phyloP scores from a whole-genome alignment of 177 flowering plant genomes.

The Vitis hybrid region DNA sequence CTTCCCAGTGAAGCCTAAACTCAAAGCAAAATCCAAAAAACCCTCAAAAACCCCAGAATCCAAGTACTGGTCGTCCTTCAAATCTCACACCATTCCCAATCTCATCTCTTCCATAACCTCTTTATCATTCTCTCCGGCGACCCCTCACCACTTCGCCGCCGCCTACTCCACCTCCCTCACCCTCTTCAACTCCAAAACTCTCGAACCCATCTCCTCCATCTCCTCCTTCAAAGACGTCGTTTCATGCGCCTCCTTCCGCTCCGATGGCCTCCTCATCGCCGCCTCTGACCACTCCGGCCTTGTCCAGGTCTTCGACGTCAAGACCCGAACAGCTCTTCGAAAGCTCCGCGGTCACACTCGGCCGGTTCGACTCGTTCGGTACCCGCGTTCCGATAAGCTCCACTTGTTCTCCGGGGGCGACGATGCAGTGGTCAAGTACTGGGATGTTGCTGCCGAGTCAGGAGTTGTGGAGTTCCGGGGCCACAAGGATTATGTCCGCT shows the following conservation, averaged over 20 bases:
- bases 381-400: conserved; percentile 66
- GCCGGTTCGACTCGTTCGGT: conserved; percentile 59
- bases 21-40: conserved; percentile 44
- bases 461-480: conserved; percentile 45
- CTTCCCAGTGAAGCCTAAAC: conserved; percentile 62
- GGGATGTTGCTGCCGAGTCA: conserved; percentile 74
- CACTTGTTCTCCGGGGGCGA: conserved; percentile 87
- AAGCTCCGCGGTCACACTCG: conserved; percentile 57
- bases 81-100: conserved; percentile 45
- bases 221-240: conserved; percentile 53
- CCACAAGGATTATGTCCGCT: conserved; percentile 83
- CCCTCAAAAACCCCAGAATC: conserved; percentile 66
- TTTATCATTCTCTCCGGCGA: conserved; percentile 61
- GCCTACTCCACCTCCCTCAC: conserved; percentile 67
- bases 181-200: conserved; percentile 42
- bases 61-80: conserved; percentile 85
- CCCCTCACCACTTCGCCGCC: conserved; percentile 64
- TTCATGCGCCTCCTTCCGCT: conserved; percentile 64
- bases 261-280: conserved; percentile 76
- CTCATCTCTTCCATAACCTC: conserved; percentile 59
- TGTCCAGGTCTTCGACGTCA: conserved; percentile 63
- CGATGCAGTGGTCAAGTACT: conserved; percentile 75
- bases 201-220: conserved; percentile 40
- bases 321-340: conserved; percentile 52
- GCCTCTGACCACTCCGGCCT: conserved; percentile 71